Evolutionary conservation across 306 rosid species (phyloP).

Genomic region (Albizia julibrissin): DNA sequence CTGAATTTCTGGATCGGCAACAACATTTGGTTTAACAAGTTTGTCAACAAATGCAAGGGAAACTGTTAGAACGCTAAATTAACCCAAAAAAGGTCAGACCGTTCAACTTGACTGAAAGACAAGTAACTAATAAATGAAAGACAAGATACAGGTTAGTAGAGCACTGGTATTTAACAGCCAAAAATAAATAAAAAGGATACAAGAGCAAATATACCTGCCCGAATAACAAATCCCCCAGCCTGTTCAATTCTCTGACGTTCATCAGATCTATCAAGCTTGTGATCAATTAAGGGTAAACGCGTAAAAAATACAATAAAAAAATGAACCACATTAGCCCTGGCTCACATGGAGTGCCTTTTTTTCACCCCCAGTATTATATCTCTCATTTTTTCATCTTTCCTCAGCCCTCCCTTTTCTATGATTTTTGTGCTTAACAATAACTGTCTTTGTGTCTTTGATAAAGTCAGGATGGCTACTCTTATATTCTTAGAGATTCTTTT

Average conservation of each 20-base stretch:
- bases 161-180: background rate
- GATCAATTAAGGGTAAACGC: constrained; percentile 51
- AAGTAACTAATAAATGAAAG: background rate
- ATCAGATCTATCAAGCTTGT: constrained; percentile 88
- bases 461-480: constrained; percentile 77
- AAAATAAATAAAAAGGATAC: background rate
- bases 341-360: background rate
- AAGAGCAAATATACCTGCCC: constrained; percentile 68
- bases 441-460: constrained; percentile 75
- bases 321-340: background rate
- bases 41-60: constrained; percentile 92
- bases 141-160: background rate
- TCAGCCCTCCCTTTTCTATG: background rate
- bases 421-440: constrained; percentile 55
- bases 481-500: constrained; percentile 74
- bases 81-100: background rate
- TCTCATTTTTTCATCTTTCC: background rate
- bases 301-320: too few species aligned
- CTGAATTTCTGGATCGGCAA: constrained; percentile 93
- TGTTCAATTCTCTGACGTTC: constrained; percentile 83
- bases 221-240: constrained; percentile 85
- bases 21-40: constrained; percentile 73
- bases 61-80: constrained; percentile 58
- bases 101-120: background rate
- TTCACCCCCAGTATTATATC: background rate